Evolutionary conservation across 116 monocot genomes (phyloP).

Genomic region (Zostera marina): DNA sequence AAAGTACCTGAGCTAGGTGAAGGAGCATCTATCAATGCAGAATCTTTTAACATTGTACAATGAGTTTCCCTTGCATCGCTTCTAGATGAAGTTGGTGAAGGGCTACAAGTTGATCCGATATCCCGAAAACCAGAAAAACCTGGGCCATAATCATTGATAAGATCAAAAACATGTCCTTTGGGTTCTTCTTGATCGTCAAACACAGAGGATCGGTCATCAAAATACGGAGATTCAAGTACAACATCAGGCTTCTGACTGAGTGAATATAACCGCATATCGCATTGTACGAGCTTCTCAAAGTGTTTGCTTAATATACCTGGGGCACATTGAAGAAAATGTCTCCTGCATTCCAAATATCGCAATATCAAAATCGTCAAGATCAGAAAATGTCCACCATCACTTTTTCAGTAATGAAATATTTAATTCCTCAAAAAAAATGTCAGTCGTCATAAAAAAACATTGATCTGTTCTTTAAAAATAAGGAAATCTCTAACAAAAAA

Average conservation of each 20-base stretch:
- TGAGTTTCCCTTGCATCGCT: conserved; percentile 25
- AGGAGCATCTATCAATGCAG: conserved; percentile 17
- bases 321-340: conserved; percentile 70
- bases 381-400: no score
- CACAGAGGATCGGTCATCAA: conserved; percentile 55
- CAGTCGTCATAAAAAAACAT: no score
- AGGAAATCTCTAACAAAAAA: not conserved
- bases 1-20: conserved; percentile 36
- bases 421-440: no score
- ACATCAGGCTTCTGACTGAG: conserved; percentile 65
- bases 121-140: conserved; percentile 21
- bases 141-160: conserved; percentile 25
- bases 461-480: no score
- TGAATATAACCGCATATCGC: conserved; percentile 54
- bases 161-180: conserved; percentile 25
- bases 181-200: conserved; percentile 53
- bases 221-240: conserved; percentile 55
- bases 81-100: conserved; percentile 22
- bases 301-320: conserved; percentile 71
- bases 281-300: conserved; percentile 93
- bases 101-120: conserved; percentile 11
- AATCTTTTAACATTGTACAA: conserved; percentile 15
- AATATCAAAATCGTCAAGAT: no score
- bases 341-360: conserved; percentile 18
- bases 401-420: no score